Percentiles rank a stretch among this genome's conserved stretches.
Evolutionary conservation across 129 eudicot species (phyloP).

Genomic region (Helichrysum umbraculigerum): DNA sequence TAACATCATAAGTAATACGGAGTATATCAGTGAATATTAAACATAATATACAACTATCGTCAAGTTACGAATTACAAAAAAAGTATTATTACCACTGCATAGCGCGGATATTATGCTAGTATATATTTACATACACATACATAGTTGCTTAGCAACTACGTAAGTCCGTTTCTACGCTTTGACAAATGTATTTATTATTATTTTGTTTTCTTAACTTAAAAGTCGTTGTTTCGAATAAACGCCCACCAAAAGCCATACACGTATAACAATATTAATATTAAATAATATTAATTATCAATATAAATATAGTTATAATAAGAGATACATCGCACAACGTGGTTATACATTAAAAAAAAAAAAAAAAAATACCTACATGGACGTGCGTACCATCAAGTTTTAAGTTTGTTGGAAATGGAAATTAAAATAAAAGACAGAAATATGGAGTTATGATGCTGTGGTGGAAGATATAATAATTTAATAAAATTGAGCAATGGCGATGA

Average conservation of each 20-base stretch:
- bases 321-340: conserved; percentile 25
- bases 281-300: neutral
- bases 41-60: too few relatives aligned
- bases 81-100: too few relatives aligned
- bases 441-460: conserved; percentile 34
- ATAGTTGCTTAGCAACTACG: too few relatives aligned
- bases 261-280: too few relatives aligned
- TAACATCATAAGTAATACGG: too few relatives aligned
- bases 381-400: conserved; percentile 35
- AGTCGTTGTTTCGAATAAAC: neutral
- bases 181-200: too few relatives aligned
- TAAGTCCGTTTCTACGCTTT: too few relatives aligned
- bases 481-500: neutral
- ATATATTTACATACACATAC: too few relatives aligned
- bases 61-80: too few relatives aligned
- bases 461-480: conserved; percentile 10
- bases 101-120: too few relatives aligned
- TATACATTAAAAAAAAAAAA: conserved; percentile 17
- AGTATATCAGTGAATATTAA: too few relatives aligned
- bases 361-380: conserved; percentile 8
- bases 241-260: neutral
- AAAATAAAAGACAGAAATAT: neutral
- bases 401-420: conserved; percentile 14
- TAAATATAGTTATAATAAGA: neutral
- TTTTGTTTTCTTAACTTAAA: neutral